Evolutionary conservation across 2,329 filamentous ascomycete genomes (phyloP).

Genomic region (Aspergillus nomiae): DNA sequence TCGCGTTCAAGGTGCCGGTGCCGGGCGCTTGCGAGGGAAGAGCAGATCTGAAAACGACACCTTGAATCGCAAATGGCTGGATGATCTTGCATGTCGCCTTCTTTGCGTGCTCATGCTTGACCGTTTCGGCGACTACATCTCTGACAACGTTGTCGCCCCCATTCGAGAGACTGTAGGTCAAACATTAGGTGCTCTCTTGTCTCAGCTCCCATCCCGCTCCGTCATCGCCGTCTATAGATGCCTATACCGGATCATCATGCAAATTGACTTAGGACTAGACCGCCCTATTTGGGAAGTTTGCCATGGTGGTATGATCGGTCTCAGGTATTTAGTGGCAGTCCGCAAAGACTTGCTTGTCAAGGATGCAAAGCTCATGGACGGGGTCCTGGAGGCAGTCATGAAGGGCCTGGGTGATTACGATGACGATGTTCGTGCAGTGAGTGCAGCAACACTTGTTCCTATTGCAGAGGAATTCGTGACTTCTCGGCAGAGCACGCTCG

Average conservation of each 20-base stretch:
- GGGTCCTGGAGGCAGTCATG: constrained; percentile 89
- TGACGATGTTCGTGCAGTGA: constrained; percentile 95
- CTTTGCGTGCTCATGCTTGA: constrained; percentile 97
- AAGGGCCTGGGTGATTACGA: constrained; percentile 88
- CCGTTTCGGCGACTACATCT: constrained; percentile 95
- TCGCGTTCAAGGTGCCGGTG: constrained; percentile 85
- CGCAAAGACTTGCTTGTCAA: constrained; percentile 87
- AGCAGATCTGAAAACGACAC: constrained; percentile 72
- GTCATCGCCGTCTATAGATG: constrained; percentile 84
- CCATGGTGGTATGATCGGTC: constrained; percentile 95
- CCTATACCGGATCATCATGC: constrained; percentile 88
- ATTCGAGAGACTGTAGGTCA: constrained; percentile 96
- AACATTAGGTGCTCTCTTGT: constrained; percentile 83
- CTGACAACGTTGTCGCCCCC: constrained; percentile 93
- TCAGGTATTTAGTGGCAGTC: constrained; percentile 93
- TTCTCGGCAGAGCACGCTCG: constrained; percentile 75
- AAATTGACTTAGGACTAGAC: constrained; percentile 74
- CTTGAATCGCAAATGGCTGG: constrained; percentile 82
- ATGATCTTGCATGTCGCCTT: constrained; percentile 91
- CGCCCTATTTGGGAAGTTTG: constrained; percentile 88
- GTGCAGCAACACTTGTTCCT: constrained; percentile 93
- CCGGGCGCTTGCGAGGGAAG: constrained; percentile 74
- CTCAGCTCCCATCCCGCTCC: constrained; percentile 75
- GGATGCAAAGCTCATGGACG: constrained; percentile 84
- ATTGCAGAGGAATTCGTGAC: constrained; percentile 94